Conservation (phyloP, 2,329 filamentous ascomycete genomes). For the Ascomycota sp. region DNA sequence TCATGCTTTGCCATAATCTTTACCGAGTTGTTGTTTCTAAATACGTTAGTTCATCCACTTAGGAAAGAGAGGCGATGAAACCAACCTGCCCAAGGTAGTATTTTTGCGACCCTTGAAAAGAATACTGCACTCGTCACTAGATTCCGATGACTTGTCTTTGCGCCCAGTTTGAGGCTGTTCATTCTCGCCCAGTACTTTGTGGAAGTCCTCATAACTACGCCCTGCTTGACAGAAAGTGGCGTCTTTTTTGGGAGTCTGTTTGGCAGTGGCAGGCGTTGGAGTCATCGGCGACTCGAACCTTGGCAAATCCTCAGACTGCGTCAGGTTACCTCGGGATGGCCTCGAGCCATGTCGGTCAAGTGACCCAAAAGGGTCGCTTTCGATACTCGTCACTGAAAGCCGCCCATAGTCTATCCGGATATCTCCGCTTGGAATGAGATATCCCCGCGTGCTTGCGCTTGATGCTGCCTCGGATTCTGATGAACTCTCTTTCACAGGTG, state of each 20-base stretch:
- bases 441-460: neutral
- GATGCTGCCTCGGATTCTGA: neutral
- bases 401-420: slow-evolving; percentile 1
- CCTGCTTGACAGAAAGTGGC: slow-evolving; percentile 4
- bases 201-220: slow-evolving; percentile 9
- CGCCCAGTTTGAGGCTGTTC: slow-evolving; percentile 1
- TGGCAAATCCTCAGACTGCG: slow-evolving; percentile 13
- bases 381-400: slow-evolving; percentile 1
- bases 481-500: slow-evolving; percentile 13
- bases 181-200: slow-evolving; percentile 5
- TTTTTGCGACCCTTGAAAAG: slow-evolving; percentile 16
- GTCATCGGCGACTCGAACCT: slow-evolving; percentile 6
- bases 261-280: slow-evolving; percentile 4
- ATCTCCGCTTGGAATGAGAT: slow-evolving; percentile 1
- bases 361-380: slow-evolving; percentile 6
- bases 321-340: slow-evolving; percentile 8
- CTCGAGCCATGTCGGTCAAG: slow-evolving; percentile 4
- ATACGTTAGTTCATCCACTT: slow-evolving; percentile 3
- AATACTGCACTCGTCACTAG: slow-evolving; percentile 14
- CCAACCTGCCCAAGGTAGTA: slow-evolving; percentile 11
- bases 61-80: neutral
- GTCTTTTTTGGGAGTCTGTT: slow-evolving; percentile 7
- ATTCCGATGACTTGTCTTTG: slow-evolving; percentile 9
- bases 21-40: slow-evolving; percentile 17
- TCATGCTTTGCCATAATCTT: slow-evolving; percentile 28